Conservation (phyloP, 73 alveolate species). For the Tetrahymena thermophila region DNA sequence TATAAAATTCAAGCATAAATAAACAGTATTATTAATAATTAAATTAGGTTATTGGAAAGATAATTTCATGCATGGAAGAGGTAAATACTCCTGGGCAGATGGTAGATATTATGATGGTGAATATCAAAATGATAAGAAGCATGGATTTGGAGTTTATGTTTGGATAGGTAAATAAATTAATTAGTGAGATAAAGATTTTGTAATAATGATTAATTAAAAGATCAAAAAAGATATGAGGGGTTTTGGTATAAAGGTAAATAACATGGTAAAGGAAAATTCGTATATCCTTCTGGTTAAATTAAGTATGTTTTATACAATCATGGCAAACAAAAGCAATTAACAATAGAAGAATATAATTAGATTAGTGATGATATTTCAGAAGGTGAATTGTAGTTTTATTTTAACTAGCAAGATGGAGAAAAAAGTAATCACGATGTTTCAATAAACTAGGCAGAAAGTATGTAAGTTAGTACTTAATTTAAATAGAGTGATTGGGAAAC, state of each 20-base stretch:
- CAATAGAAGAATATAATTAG: neutral
- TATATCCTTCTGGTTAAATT: constrained; percentile 8
- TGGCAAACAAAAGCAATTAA: neutral
- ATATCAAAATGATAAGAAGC: constrained; percentile 33
- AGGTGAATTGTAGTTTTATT: neutral
- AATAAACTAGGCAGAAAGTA: neutral
- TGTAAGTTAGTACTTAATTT: neutral
- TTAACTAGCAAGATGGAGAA: neutral
- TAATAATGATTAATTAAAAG: neutral
- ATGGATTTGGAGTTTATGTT: constrained; percentile 39
- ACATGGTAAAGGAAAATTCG: constrained; percentile 27
- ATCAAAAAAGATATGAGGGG: constrained; percentile 36
- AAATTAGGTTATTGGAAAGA: constrained; percentile 5
- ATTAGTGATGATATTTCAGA: neutral
- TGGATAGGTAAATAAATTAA: constrained; percentile 8
- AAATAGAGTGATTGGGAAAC: neutral
- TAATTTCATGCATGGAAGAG: constrained; percentile 47
- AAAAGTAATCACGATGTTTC: neutral
- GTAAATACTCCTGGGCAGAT: constrained; percentile 39
- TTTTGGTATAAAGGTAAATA: constrained; percentile 38
- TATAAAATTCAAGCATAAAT: neutral
- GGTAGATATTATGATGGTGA: constrained; percentile 46
- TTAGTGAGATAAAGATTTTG: neutral
- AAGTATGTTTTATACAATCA: neutral
- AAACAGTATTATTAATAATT: neutral